Base-by-base conservation (phyloP, 768 basidiomycete genomes). In the Tylopilus subfusipes region DNA sequence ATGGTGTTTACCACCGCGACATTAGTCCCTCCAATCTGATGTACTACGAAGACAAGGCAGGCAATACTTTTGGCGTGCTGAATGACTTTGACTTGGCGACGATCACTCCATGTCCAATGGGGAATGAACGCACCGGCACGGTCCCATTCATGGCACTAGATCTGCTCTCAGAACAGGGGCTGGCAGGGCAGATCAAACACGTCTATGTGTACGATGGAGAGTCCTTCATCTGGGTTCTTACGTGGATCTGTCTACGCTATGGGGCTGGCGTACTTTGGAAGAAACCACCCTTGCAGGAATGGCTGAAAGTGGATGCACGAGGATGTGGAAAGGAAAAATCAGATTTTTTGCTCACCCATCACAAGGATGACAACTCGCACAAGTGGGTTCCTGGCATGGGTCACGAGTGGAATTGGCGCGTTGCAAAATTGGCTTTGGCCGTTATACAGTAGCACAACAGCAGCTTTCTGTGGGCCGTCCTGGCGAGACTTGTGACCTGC, bases 11-110 rank as follows among this genome's bases (percentile, higher is more conserved):
- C 11, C 50, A 58, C 14, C 38, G 31, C 2, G 47, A 52, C 3
- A 3, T 58, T 36, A 56, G 25, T 16, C 5, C 54, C 1, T 45
- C 54, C 19, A 49, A 56, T 25, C 42, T 58, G 30, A 55, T 50
- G 39, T 44, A 38, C 31, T 13, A 21, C 11, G 25, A 45, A 25
- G 12, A 0, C 5, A n/a, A 21, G 21, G 21, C 13, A 14, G 4
- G 1, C 10, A 5, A 16, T 24, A 2, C 1, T 22, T 9, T 42
- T 5, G 48, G 43, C 19, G 36, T 50, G 4, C 18, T 49, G 48
- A 47, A 47, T 10, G 31, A 47, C n/a, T n/a, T n/a, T n/a, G n/a
- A n/a, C n/a, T n/a, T n/a, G n/a, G n/a, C n/a, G n/a, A n/a, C n/a
- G n/a, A n/a, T n/a, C n/a, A n/a, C n/a, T n/a, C n/a, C n/a, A n/a